These are phyloP conservation scores for Phyllosticta paracitricarpa DNA, from an alignment of 2,329 filamentous ascomycete species.

Conservation along the genomic window DNA sequence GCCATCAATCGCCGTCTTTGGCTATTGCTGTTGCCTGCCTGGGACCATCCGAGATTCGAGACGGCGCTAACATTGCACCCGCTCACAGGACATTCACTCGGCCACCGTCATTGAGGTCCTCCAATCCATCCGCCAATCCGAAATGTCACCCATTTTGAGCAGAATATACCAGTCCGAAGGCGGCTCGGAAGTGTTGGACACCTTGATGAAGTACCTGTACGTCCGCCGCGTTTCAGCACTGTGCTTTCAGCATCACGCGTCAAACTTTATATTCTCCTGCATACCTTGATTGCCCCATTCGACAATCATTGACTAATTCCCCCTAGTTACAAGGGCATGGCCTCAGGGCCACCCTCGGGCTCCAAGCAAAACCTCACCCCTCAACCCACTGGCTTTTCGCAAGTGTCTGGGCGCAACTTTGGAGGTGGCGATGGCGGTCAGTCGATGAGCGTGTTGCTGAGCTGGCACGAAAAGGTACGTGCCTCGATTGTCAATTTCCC, in stretches of 20 bases:
- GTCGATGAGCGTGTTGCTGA: constrained; percentile 91
- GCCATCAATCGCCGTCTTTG: background rate
- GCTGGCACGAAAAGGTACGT: constrained; percentile 86
- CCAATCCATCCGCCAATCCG: constrained; percentile 89
- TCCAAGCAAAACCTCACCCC: constrained; percentile 45
- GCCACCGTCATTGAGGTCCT: constrained; percentile 86
- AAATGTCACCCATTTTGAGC: constrained; percentile 84
- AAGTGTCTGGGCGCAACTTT: constrained; percentile 50
- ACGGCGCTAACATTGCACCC: background rate
- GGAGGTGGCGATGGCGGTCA: constrained; percentile 64
- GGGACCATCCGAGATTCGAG: background rate
- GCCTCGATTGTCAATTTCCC: constrained; percentile 1
- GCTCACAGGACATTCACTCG: constrained; percentile 66
- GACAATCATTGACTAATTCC: background rate
- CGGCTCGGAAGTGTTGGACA: constrained; percentile 78
- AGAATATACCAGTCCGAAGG: constrained; percentile 69
- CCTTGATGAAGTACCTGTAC: constrained; percentile 95
- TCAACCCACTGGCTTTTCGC: constrained; percentile 80
- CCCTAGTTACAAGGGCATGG: constrained; percentile 81
- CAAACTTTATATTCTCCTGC: background rate
- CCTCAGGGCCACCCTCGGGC: constrained; percentile 23
- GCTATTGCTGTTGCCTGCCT: background rate
- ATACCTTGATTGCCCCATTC: constrained; percentile 11
- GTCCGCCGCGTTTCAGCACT: constrained; percentile 25
- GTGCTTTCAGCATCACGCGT: background rate